phyloP scores from a whole-genome alignment of 2,329 filamentous ascomycete species.

The Colletotrichum viniferum region DNA sequence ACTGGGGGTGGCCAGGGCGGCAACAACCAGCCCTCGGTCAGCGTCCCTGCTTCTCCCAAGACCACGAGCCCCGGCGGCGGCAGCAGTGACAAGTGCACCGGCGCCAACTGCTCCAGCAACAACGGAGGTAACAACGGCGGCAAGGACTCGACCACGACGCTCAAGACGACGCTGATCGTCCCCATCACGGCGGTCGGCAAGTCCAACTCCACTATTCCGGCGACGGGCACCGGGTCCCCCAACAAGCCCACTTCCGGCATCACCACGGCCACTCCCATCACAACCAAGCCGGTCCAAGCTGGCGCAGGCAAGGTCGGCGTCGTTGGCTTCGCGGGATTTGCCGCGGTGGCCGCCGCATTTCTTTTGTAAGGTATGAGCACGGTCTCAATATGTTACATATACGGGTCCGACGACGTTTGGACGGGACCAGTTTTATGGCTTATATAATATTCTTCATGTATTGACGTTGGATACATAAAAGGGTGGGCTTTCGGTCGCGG shows the following conservation, averaged over 20 bases:
- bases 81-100: not conserved
- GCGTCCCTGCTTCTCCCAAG: not conserved
- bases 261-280: not conserved
- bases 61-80: not conserved
- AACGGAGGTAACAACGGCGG: not conserved
- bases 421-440: not conserved
- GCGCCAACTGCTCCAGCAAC: not conserved
- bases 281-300: slow-evolving; percentile 18
- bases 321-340: slow-evolving; percentile 8
- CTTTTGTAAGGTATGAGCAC: not conserved
- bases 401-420: not conserved
- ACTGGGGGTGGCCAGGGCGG: not conserved
- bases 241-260: not conserved
- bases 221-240: not conserved
- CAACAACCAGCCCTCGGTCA: not conserved
- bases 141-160: not conserved
- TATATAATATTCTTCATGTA: not conserved
- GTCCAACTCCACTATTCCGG: slow-evolving; percentile 10
- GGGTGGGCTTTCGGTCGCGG: not conserved
- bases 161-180: slow-evolving; percentile 7
- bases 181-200: not conserved
- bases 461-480: not conserved
- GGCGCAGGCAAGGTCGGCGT: slow-evolving; percentile 16
- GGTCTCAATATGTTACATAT: not conserved
- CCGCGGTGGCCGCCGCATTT: slow-evolving; percentile 24